Conservation (phyloP, 345 rosid species). For the Sisymbrium altissimum region DNA sequence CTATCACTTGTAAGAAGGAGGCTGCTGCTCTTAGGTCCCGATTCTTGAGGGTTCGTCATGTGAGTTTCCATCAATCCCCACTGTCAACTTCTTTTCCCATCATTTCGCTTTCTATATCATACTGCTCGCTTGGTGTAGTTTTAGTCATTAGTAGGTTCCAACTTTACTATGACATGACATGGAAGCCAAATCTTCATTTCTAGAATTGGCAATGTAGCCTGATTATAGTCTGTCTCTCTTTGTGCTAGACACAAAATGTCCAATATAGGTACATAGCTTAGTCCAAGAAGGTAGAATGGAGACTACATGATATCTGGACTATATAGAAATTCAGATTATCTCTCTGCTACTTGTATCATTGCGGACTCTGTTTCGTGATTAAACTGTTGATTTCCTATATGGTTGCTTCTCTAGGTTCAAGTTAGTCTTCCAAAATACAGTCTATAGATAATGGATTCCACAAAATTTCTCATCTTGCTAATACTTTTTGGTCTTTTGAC, state of each 20-base stretch:
- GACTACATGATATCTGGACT: background rate
- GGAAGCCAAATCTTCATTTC: background rate
- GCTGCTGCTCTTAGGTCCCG: conserved; percentile 42
- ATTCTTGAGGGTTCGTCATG: conserved; percentile 67
- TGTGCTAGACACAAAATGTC: background rate
- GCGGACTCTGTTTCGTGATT: background rate
- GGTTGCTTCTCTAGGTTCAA: background rate
- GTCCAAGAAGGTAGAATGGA: background rate
- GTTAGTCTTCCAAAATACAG: background rate
- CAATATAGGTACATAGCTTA: background rate
- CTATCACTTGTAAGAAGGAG: conserved; percentile 61
- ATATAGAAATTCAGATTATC: background rate
- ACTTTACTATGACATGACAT: background rate
- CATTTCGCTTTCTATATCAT: background rate
- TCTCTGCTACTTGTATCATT: conserved; percentile 4
- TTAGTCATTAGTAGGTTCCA: background rate
- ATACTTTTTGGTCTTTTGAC: background rate
- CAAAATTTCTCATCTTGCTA: background rate
- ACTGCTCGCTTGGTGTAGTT: background rate
- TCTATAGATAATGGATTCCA: background rate
- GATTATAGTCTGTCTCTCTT: no score
- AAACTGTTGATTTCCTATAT: background rate
- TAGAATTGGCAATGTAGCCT: background rate
- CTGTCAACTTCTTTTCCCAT: background rate
- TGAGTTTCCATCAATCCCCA: conserved; percentile 37